A percentile compares a stretch with the other conserved stretches of the same genome.
These are phyloP conservation scores for Hyaloscypha finlandica DNA, from an alignment of 495 filamentous ascomycete species.

Conservation along the genomic window DNA sequence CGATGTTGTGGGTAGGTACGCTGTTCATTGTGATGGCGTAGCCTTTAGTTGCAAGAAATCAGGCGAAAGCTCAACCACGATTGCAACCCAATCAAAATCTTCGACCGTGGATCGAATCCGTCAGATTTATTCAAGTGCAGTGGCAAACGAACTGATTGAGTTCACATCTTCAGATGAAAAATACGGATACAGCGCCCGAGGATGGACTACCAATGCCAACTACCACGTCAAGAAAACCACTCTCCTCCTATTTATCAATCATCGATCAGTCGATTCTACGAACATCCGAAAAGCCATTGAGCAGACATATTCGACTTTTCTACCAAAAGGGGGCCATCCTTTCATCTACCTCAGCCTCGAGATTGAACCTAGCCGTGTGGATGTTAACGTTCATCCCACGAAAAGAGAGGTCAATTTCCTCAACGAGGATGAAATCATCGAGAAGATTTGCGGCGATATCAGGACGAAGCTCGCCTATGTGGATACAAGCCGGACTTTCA, in stretches of 20 bases:
- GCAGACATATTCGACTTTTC: slow-evolving; percentile 84
- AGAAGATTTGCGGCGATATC: slow-evolving; percentile 81
- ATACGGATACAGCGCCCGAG: slow-evolving; percentile 80
- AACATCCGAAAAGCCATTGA: slow-evolving; percentile 88
- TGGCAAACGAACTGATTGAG: slow-evolving; percentile 87
- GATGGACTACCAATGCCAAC: slow-evolving; percentile 90
- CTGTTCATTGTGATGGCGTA: slow-evolving; percentile 89
- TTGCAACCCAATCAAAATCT: slow-evolving; percentile 73
- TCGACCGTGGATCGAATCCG: slow-evolving; percentile 80
- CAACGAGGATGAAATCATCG: slow-evolving; percentile 96
- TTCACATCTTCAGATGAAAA: slow-evolving; percentile 72
- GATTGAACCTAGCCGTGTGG: slow-evolving; percentile 89
- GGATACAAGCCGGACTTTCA: slow-evolving; percentile 91
- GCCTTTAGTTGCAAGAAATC: slow-evolving; percentile 97
- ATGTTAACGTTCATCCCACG: slow-evolving; percentile 98
- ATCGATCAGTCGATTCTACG: slow-evolving; percentile 92
- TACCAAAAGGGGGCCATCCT: slow-evolving; percentile 94
- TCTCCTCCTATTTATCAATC: slow-evolving; percentile 94
- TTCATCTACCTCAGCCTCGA: slow-evolving; percentile 93
- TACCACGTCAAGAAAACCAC: slow-evolving; percentile 91
- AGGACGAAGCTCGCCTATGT: slow-evolving; percentile 79
- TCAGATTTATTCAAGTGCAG: slow-evolving; percentile 80
- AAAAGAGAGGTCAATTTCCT: slow-evolving; percentile 98
- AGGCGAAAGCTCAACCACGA: slow-evolving; percentile 79
- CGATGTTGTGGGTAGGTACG: slow-evolving; percentile 90